Evolutionary conservation across 495 filamentous ascomycete genomes (phyloP), one percentile per base, ranked within the genome.

Genomic region (Amphirosellinia nigrospora): DNA sequence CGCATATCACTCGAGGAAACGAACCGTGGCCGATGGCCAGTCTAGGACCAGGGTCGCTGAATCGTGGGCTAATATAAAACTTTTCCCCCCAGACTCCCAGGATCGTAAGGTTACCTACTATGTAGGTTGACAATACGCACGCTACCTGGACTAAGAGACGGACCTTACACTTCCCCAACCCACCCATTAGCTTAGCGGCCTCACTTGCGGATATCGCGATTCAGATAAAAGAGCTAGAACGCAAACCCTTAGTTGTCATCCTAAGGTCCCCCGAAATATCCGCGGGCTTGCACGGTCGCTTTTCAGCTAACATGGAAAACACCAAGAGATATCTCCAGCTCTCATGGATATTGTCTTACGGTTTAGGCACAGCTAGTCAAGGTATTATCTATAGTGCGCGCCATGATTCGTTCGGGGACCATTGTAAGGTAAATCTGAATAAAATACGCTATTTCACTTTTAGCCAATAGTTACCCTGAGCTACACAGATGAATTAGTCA

Each of bases 101-200:
- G 21, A 61, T 61, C 58, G 4, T 23, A 36, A 39, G 9, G 36
- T 36, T 43, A 28, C n/a, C n/a, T n/a, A n/a, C n/a, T n/a, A n/a
- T n/a, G n/a, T n/a, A n/a, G n/a, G n/a, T n/a, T n/a, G 60, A 32
- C 23, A 63, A 34, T 32, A 26, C 30, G 5, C 2, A 52, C 41
- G 30, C 45, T 34, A 48, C n/a, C n/a, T n/a, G n/a, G 7, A 2
- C 28, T 19, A 48, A n/a, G 41, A 48, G 16, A 21, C 32, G 32
- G 19, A 65, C 9, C 15, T 34, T 23, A 16, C 26, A 48, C 23
- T 30, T 50, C 62, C 32, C 23, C 28, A 64, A 41, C 58, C 34
- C 56, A 60, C 56, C 21, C 36, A 39, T 41, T 5, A 6, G 19
- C 21, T 15, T 63, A 41, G 60, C 60, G 60, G 39, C 60, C 60